Conservation (phyloP, 73 alveolate genomes). For the Uronychia binucleata region DNA sequence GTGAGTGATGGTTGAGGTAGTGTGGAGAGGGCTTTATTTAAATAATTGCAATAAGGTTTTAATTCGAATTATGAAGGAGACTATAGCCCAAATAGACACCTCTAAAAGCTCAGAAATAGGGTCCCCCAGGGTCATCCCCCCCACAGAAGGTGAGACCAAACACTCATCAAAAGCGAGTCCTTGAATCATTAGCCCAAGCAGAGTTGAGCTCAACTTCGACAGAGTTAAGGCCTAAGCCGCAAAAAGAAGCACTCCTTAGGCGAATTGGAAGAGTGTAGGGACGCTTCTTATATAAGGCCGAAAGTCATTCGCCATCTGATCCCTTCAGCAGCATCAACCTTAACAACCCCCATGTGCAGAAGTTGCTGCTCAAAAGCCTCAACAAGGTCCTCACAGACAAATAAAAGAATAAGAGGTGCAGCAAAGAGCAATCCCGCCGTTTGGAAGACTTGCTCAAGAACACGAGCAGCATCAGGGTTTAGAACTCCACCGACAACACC, state of each 20-base stretch:
- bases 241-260: not conserved
- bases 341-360: not conserved
- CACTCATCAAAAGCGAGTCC: not conserved
- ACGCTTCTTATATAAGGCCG: not conserved
- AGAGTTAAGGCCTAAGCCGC: not conserved
- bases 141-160: not conserved
- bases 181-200: not conserved
- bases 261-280: not conserved
- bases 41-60: not conserved
- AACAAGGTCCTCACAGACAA: not conserved
- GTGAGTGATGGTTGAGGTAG: slow-evolving; percentile 3
- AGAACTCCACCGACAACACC: not conserved
- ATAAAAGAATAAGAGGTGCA: not conserved
- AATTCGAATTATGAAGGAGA: not conserved
- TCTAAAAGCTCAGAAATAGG: not conserved
- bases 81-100: not conserved
- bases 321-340: not conserved
- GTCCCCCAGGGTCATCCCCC: not conserved
- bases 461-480: not conserved
- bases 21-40: not conserved
- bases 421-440: not conserved
- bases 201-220: not conserved
- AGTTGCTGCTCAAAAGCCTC: not conserved
- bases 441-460: not conserved
- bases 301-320: not conserved